Evolutionary conservation across 2,329 filamentous ascomycete species (phyloP).

Genomic region (Epichloe coenophiala): DNA sequence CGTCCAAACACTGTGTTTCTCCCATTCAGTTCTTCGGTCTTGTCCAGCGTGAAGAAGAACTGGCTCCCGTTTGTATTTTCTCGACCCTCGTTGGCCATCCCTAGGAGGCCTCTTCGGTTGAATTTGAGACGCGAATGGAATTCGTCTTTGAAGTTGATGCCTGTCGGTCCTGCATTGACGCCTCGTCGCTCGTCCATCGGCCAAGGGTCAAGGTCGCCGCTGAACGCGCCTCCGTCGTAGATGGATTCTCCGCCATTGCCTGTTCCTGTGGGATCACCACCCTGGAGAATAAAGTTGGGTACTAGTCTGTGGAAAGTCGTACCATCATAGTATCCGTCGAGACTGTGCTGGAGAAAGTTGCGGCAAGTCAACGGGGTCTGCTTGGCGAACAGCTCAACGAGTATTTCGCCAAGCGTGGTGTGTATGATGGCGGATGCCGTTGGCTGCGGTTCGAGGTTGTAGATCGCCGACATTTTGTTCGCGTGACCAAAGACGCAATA

Average conservation of each 20-base stretch:
- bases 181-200: constrained; percentile 53
- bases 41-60: constrained; percentile 89
- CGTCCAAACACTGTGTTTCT: constrained; percentile 92
- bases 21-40: constrained; percentile 69
- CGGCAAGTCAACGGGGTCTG: constrained; percentile 84
- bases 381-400: constrained; percentile 87
- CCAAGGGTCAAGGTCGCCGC: constrained; percentile 59
- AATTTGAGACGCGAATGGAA: constrained; percentile 87
- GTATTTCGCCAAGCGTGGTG: constrained; percentile 79
- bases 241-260: constrained; percentile 87
- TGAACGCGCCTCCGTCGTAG: constrained; percentile 69
- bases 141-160: constrained; percentile 63
- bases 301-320: constrained; percentile 91
- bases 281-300: constrained; percentile 85
- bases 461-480: constrained; percentile 69
- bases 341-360: constrained; percentile 89
- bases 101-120: constrained; percentile 77
- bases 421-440: constrained; percentile 85
- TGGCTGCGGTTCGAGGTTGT: constrained; percentile 89
- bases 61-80: constrained; percentile 82
- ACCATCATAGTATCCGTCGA: constrained; percentile 89
- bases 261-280: constrained; percentile 86
- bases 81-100: constrained; percentile 84
- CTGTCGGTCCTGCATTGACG: constrained; percentile 43
- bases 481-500: not conserved